phyloP scores from a whole-genome alignment of 805 yeast species.

The Saccharomycopsis schoenii region DNA sequence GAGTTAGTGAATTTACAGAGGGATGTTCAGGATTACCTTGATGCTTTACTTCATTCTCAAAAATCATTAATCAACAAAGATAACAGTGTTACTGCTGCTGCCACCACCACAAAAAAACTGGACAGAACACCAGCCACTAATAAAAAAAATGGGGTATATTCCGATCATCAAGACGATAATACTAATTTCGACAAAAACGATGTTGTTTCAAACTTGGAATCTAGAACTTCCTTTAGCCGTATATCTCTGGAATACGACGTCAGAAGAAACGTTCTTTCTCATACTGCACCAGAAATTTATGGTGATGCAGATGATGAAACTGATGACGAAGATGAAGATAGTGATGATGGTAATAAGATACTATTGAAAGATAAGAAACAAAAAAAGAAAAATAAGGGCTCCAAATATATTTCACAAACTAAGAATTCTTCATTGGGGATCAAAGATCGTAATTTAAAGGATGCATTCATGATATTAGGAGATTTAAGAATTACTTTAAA shows the following conservation, averaged over 20 bases:
- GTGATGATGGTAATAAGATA: background rate
- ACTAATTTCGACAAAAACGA: constrained; percentile 6
- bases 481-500: constrained; percentile 37
- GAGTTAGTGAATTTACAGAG: constrained; percentile 45
- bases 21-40: constrained; percentile 46
- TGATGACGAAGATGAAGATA: constrained; percentile 16
- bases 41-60: background rate
- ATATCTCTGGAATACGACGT: constrained; percentile 11
- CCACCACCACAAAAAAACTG: background rate
- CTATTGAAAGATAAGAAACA: constrained; percentile 1
- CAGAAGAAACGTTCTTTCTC: constrained; percentile 9
- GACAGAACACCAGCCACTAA: background rate
- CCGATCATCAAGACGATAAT: constrained; percentile 6
- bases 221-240: constrained; percentile 4
- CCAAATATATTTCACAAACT: background rate
- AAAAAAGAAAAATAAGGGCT: background rate
- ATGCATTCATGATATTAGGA: constrained; percentile 29
- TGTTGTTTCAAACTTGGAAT: background rate
- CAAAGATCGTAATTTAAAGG: constrained; percentile 6
- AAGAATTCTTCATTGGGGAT: constrained; percentile 2
- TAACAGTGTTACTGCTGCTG: background rate
- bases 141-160: background rate
- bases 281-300: constrained; percentile 16
- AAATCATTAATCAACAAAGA: background rate
- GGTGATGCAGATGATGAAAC: constrained; percentile 14